These are phyloP conservation scores for Calonectria montana DNA, from an alignment of 2,329 filamentous ascomycete species.

Conservation along the genomic window DNA sequence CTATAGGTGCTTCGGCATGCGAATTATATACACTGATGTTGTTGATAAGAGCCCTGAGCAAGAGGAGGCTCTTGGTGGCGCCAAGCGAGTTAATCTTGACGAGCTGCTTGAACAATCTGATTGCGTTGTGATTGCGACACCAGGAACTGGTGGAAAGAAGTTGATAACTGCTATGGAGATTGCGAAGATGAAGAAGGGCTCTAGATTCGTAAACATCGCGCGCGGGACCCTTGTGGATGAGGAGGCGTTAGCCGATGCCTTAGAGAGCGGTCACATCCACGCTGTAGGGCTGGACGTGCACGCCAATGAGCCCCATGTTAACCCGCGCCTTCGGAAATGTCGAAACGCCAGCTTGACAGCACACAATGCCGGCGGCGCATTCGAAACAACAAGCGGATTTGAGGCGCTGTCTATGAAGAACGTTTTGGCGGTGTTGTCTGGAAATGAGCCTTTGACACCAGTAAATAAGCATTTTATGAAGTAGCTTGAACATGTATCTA, in stretches of 20 bases:
- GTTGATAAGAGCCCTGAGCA: constrained; percentile 50
- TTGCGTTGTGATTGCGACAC: constrained; percentile 25
- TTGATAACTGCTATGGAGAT: constrained; percentile 37
- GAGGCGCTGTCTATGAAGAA: constrained; percentile 67
- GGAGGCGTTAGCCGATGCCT: constrained; percentile 28
- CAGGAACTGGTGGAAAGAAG: constrained; percentile 21
- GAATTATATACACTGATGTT: constrained; percentile 65
- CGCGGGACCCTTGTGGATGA: constrained; percentile 35
- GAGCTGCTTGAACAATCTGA: constrained; percentile 23
- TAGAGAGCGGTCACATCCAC: constrained; percentile 25
- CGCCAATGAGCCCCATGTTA: constrained; percentile 24
- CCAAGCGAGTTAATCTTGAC: constrained; percentile 37
- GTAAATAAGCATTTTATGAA: constrained; percentile 54
- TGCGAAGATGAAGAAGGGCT: constrained; percentile 60
- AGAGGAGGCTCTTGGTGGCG: constrained; percentile 58
- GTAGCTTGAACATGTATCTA: not conserved
- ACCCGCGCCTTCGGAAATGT: constrained; percentile 44
- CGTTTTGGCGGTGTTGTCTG: constrained; percentile 58
- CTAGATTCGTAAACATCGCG: constrained; percentile 66
- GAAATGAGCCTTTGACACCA: constrained; percentile 46
- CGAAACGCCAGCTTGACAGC: constrained; percentile 57
- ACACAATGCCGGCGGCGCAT: constrained; percentile 66
- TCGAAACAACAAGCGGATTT: constrained; percentile 65
- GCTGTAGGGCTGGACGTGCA: constrained; percentile 44
- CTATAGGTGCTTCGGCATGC: constrained; percentile 65